These are phyloP conservation scores for Cladophialophora carrionii DNA, from an alignment of 2,329 filamentous ascomycete genomes.

Conservation along the genomic window DNA sequence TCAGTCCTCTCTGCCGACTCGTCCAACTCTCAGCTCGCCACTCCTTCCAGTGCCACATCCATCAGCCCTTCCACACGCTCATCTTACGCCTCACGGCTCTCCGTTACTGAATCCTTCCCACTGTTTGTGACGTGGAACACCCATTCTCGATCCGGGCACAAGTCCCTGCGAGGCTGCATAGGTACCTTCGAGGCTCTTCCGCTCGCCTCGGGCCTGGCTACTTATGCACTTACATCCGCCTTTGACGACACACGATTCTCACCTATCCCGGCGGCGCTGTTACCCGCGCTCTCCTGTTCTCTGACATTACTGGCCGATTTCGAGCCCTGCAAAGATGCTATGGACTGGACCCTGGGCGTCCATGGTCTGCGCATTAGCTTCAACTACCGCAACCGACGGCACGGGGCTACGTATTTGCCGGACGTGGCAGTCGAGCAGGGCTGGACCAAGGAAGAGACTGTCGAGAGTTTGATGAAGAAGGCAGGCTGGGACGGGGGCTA, in stretches of 20 bases:
- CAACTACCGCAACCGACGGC: slow-evolving; percentile 63
- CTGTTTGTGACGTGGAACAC: slow-evolving; percentile 97
- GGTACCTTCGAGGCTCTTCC: slow-evolving; percentile 85
- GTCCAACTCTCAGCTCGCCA: slow-evolving; percentile 48
- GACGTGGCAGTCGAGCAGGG: slow-evolving; percentile 91
- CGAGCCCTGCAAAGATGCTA: slow-evolving; percentile 69
- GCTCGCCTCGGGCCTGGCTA: slow-evolving; percentile 71
- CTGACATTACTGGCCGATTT: slow-evolving; percentile 87
- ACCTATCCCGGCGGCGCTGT: slow-evolving; percentile 58
- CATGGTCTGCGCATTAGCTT: slow-evolving; percentile 91
- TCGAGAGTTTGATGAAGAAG: slow-evolving; percentile 90
- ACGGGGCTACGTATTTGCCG: slow-evolving; percentile 87
- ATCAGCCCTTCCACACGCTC: slow-evolving; percentile 52
- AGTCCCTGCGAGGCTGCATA: slow-evolving; percentile 86
- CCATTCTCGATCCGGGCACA: slow-evolving; percentile 62
- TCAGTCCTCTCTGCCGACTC: slow-evolving; percentile 49
- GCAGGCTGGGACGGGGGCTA: slow-evolving; percentile 78
- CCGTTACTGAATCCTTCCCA: slow-evolving; percentile 60
- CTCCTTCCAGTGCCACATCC: slow-evolving; percentile 54
- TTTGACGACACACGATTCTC: slow-evolving; percentile 66
- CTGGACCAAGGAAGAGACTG: slow-evolving; percentile 90
- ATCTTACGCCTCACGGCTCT: slow-evolving; percentile 44
- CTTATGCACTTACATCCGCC: slow-evolving; percentile 81
- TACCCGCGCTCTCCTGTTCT: slow-evolving; percentile 55
- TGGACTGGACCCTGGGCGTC: slow-evolving; percentile 84